A percentile compares a stretch with the other conserved stretches of the same genome.
These are phyloP conservation scores for Tolypocladium tropicale DNA, from an alignment of 2,329 filamentous ascomycete genomes.

Conservation along the genomic window DNA sequence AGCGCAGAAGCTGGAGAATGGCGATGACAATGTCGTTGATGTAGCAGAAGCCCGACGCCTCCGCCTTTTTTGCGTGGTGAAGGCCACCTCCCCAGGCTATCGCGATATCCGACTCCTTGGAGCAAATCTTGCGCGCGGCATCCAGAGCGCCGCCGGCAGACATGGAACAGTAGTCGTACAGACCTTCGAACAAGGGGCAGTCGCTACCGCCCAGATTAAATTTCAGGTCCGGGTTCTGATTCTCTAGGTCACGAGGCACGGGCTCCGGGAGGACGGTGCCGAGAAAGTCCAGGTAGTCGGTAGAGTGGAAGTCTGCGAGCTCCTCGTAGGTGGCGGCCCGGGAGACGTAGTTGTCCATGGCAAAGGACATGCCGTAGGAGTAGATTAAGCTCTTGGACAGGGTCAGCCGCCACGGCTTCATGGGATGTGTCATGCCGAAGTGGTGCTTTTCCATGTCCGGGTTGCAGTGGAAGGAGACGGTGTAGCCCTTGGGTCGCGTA, in stretches of 20 bases:
- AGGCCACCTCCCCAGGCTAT: conserved; percentile 96
- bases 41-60: conserved; percentile 95
- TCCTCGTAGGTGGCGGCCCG: conserved; percentile 81
- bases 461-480: conserved; percentile 92
- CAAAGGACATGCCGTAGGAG: conserved; percentile 89
- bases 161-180: conserved; percentile 91
- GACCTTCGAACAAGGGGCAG: conserved; percentile 90
- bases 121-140: conserved; percentile 79
- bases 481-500: conserved; percentile 72
- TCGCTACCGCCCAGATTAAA: conserved; percentile 88
- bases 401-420: conserved; percentile 97
- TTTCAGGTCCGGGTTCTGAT: conserved; percentile 50
- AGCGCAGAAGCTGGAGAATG: conserved; percentile 76
- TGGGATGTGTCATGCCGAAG: conserved; percentile 92
- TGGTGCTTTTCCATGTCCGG: conserved; percentile 92
- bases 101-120: conserved; percentile 83
- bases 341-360: conserved; percentile 89
- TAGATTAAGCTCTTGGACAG: conserved; percentile 91
- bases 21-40: conserved; percentile 97
- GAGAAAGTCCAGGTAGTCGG: conserved; percentile 86
- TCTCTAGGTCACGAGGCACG: conserved; percentile 54
- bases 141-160: conserved; percentile 87
- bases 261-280: conserved; percentile 58
- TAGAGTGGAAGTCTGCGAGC: conserved; percentile 74
- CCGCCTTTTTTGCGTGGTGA: conserved; percentile 90